Conservation (phyloP, 177 flowering plant species). For the Telopea speciosissima region DNA sequence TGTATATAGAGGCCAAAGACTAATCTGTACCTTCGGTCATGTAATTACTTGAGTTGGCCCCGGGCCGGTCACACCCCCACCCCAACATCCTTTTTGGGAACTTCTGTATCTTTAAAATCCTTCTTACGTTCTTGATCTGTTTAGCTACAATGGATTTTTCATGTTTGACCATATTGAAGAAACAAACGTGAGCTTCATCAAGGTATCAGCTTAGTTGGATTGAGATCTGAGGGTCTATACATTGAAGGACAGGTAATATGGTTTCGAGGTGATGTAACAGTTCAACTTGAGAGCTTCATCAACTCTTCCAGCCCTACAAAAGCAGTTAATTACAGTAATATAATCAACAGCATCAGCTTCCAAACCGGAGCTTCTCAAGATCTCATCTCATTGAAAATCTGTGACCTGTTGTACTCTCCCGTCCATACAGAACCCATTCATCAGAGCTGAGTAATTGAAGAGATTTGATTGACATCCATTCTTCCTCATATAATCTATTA, state of each 20-base stretch:
- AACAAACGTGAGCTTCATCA: background rate
- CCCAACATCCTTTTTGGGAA: background rate
- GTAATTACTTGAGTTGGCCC: background rate
- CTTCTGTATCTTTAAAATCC: too few species aligned
- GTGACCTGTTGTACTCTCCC: conserved; percentile 57
- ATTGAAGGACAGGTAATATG: too few species aligned
- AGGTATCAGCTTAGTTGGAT: too few species aligned
- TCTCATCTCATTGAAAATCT: conserved; percentile 59
- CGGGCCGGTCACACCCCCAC: too few species aligned
- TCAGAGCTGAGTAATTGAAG: conserved; percentile 60
- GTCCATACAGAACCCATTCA: conserved; percentile 71
- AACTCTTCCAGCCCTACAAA: conserved; percentile 42
- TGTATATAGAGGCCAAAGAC: background rate
- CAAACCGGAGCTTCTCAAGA: conserved; percentile 31
- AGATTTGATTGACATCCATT: conserved; percentile 73
- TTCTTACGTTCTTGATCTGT: too few species aligned
- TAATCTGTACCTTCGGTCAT: background rate
- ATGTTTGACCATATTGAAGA: background rate
- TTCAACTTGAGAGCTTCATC: conserved; percentile 57
- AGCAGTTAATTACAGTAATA: conserved; percentile 52
- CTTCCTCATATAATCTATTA: conserved; percentile 65
- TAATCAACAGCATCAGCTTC: conserved; percentile 58
- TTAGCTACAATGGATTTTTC: background rate
- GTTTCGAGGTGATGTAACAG: too few species aligned
- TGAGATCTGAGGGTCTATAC: too few species aligned